Evolutionary conservation across 1,139 yeast species (phyloP), one percentile per base, ranked within the genome.

Genomic region (Sugiyamaella pinicola): DNA sequence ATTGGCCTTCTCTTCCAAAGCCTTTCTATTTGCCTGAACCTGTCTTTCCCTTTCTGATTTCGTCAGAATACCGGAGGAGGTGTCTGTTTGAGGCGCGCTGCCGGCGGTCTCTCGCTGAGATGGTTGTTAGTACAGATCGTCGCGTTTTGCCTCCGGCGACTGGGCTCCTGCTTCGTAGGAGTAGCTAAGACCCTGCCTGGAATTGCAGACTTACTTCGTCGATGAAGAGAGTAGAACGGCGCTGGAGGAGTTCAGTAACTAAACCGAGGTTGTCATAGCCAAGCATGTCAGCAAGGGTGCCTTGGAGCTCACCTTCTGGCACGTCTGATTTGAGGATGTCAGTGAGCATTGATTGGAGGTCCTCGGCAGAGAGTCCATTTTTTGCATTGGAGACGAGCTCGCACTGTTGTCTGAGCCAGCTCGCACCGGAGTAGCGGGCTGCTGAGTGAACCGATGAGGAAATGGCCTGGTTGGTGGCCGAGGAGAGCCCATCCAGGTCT

Each of bases 241-340:
- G 74, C 55, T 81, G 82, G 2, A 91, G 68, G 13, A 93, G 71
- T 50, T 78, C 80, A 1, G 90, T 76, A 8, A 90, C 86, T 50
- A 90, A 69, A 51, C 89, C 96, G 57, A 93, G 78, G 63, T 89
- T 86, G 34, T 89, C 96, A 62, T 83, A 86, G 0, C 99, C 98
- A 3, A 93, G 69, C 8, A 87, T 76, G 64, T 90, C 96, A 58
- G 88, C 83, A 35, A 93, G 70, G 1, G 77, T 67, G 6, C 85
- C 81, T 62, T 87, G 93, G 10, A 84, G 68, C 47, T 82, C 86
- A 48, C 83, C 86, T 51, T 84, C 89, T 34, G 76, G 65, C 6
- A 70, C 65, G 33, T 75, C 70, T 0, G 71, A 62, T 6, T 64
- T 56, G 9, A 75, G 46, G 2, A 68, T 60, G 1, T 67, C 67